These are phyloP conservation scores for Exophiala spinifera DNA, from an alignment of 2,329 filamentous ascomycete species.

Conservation along the genomic window DNA sequence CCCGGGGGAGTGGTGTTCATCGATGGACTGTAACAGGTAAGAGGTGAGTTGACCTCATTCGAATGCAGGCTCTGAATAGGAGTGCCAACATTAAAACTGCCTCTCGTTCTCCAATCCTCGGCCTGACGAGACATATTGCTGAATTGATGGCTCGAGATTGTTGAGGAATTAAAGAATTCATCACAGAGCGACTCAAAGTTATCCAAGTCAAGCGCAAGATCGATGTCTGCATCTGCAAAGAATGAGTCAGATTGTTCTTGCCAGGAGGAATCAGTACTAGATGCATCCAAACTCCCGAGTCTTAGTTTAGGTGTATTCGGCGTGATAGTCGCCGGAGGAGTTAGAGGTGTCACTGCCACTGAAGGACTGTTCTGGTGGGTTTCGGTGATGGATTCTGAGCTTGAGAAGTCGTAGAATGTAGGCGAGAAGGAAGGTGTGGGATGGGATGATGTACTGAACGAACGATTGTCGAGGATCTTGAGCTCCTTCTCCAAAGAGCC, in stretches of 20 bases:
- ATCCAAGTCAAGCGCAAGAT: constrained; percentile 18
- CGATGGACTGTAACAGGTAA: no score
- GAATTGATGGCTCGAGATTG: not conserved
- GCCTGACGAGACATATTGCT: not conserved
- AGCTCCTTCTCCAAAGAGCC: constrained; percentile 20
- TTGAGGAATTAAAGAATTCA: constrained; percentile 16
- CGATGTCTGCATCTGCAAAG: constrained; percentile 16
- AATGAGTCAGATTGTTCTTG: constrained; percentile 14
- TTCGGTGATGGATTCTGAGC: constrained; percentile 6
- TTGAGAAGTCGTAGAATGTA: constrained; percentile 15
- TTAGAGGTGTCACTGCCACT: not conserved
- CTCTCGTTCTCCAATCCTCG: not conserved
- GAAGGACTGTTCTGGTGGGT: not conserved
- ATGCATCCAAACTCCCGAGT: not conserved
- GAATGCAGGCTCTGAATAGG: no score
- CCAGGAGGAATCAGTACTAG: constrained; percentile 2
- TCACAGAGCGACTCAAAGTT: constrained; percentile 23
- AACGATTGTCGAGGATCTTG: constrained; percentile 12
- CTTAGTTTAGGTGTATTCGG: constrained; percentile 2
- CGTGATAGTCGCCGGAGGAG: constrained; percentile 1
- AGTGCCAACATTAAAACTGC: no score
- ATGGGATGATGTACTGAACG: constrained; percentile 3
- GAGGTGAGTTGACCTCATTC: no score
- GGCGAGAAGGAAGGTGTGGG: constrained; percentile 2
- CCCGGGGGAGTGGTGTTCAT: no score